A percentile compares a stretch with the other conserved stretches of the same genome.
phyloP scores from a whole-genome alignment of 805 yeast genomes.

The Spathaspora hagerdaliae region DNA sequence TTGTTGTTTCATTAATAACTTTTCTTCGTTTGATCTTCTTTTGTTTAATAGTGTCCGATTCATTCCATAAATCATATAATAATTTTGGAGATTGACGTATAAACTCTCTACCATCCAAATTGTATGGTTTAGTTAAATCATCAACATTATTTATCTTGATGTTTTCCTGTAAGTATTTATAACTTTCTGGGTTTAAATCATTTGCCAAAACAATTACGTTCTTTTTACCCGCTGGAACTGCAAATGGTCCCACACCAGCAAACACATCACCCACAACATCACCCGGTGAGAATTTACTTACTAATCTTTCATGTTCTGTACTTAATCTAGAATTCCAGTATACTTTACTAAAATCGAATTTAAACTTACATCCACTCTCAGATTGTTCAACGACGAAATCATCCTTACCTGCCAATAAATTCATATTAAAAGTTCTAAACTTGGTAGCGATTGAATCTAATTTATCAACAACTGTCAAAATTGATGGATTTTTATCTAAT shows the following conservation, averaged over 20 bases:
- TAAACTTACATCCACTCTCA: conserved; percentile 82
- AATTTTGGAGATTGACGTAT: conserved; percentile 57
- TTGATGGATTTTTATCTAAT: conserved; percentile 77
- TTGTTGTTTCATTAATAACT: conserved; percentile 21
- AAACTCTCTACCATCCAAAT: conserved; percentile 80
- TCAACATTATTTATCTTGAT: conserved; percentile 59
- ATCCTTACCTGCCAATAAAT: conserved; percentile 81
- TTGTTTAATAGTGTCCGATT: conserved; percentile 29
- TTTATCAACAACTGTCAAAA: conserved; percentile 89
- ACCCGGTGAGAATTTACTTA: conserved; percentile 54
- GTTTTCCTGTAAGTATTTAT: conserved; percentile 63
- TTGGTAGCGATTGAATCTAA: conserved; percentile 80
- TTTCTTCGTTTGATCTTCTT: conserved; percentile 33
- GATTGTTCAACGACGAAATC: conserved; percentile 77
- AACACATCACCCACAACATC: conserved; percentile 90
- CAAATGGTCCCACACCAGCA: conserved; percentile 99
- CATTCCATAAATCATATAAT: conserved; percentile 43
- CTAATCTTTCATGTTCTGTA: conserved; percentile 86
- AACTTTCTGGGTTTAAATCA: conserved; percentile 88
- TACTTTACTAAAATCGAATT: conserved; percentile 87
- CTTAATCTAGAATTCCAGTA: conserved; percentile 97
- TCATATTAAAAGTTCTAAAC: conserved; percentile 91
- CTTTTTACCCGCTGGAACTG: conserved; percentile 90
- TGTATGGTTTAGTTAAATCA: conserved; percentile 56
- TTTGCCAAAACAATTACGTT: conserved; percentile 80